Base-by-base conservation (phyloP, 768 basidiomycete genomes). In the Psilocybe cubensis region DNA sequence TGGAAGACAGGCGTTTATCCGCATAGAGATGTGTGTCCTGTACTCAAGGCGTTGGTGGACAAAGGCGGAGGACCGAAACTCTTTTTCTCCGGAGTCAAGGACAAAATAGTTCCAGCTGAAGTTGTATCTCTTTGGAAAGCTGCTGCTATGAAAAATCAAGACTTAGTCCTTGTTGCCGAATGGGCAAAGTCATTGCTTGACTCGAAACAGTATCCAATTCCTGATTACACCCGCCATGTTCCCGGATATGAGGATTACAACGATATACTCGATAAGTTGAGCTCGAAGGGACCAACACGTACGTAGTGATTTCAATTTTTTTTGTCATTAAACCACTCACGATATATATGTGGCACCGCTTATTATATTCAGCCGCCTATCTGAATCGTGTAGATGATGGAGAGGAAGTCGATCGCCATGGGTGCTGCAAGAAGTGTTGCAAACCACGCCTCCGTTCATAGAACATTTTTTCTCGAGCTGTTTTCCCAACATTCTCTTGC, bases 171-270 rank as follows among this genome's bases (percentile, higher is more conserved):
- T 28, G 25, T 50, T 11, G 25, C 17, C 7, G 48, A 57, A 18
- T 57, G 56, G 56, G 20, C 23, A 28, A 51, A 33, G 23, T 18
- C 28, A 21, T 35, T 59, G 10, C 11, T 10, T 10, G 28, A 17
- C 7, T 33, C 40, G 10, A 44, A 52, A 14, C 47, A 41, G 11
- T 58, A 58, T 29, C 33, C 57, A 12, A 44, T 49, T 42, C 58
- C 58, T 11, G 40, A 54, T 27, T 52, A 52, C 18, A 54, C 57
- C 8, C 41, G 49, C 33, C 55, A 49, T 46, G 46, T 53, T n/a
- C 53, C 53, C 4, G 58, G 53, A 24, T 59, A 50, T 24, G 41
- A 49, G 9, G 53, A 59, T 25, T 59, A 59, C 28, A 35, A 59
- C 23, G 47, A 51, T 18, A 27, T 55, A 25, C 49, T 59, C 46